Conservation (phyloP, 2,329 filamentous ascomycete genomes). For the Penicillium sp. region DNA sequence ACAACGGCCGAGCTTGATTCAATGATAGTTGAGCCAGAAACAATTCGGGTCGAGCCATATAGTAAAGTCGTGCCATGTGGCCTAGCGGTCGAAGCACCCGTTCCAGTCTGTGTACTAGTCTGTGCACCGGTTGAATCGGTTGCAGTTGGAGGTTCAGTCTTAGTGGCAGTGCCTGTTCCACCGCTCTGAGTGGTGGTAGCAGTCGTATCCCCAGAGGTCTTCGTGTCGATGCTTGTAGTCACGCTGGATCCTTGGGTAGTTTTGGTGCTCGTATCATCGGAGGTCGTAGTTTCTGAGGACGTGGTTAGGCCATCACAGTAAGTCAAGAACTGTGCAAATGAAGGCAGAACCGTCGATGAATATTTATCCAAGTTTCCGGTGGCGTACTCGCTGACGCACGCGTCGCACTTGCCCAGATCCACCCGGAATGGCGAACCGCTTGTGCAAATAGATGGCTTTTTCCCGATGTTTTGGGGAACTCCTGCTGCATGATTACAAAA, state of each 20-base stretch:
- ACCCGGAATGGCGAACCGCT: slow-evolving; percentile 15
- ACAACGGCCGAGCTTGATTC: background rate
- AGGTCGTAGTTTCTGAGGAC: slow-evolving; percentile 1
- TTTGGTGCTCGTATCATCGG: background rate
- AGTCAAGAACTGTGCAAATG: slow-evolving; percentile 21
- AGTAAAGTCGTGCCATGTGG: background rate
- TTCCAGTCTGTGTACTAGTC: background rate
- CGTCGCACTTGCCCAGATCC: slow-evolving; percentile 12
- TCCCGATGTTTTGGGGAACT: slow-evolving; percentile 4
- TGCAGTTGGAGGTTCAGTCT: background rate
- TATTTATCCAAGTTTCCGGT: slow-evolving; percentile 3
- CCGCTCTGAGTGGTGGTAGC: background rate
- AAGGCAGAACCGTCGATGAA: slow-evolving; percentile 13
- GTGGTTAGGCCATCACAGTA: slow-evolving; percentile 15
- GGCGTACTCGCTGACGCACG: background rate
- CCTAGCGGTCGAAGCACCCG: background rate
- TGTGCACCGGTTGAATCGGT: background rate
- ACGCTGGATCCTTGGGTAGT: background rate
- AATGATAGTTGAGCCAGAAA: slow-evolving; percentile 1
- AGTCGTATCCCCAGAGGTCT: background rate
- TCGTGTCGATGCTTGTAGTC: background rate
- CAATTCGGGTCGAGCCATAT: background rate
- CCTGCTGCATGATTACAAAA: background rate
- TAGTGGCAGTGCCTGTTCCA: background rate
- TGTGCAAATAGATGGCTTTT: slow-evolving; percentile 8